Conservation (phyloP, 1,284 basidiomycete genomes). For the Taiwanofungus camphoratus region DNA sequence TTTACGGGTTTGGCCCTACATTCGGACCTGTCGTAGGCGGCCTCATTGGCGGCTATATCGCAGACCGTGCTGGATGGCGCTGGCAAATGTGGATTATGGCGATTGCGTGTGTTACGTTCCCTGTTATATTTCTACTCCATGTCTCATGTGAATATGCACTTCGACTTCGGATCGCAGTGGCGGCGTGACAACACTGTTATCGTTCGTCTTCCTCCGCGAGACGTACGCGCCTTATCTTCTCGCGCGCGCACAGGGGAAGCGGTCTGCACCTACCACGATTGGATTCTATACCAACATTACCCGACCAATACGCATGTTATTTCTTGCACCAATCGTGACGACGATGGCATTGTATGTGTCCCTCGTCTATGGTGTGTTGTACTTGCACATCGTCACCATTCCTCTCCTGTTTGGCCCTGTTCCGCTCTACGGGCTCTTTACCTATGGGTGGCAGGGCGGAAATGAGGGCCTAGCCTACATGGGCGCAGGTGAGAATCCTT, state of each 20-base stretch:
- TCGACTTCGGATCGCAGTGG: slow-evolving; percentile 1
- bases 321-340: slow-evolving; percentile 7
- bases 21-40: slow-evolving; percentile 11
- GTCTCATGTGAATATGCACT: not conserved
- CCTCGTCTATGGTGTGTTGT: slow-evolving; percentile 9
- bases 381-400: slow-evolving; percentile 9
- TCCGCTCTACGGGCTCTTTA: slow-evolving; percentile 8
- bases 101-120: slow-evolving; percentile 5
- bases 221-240: slow-evolving; percentile 9
- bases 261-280: slow-evolving; percentile 4
- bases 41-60: slow-evolving; percentile 10
- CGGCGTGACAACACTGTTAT: slow-evolving; percentile 5
- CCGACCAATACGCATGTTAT: slow-evolving; percentile 9
- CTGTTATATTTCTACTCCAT: not conserved
- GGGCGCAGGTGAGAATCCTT: slow-evolving; percentile 8
- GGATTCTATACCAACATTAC: slow-evolving; percentile 7
- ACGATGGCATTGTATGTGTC: slow-evolving; percentile 10
- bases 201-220: slow-evolving; percentile 9
- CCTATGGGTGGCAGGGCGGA: slow-evolving; percentile 7
- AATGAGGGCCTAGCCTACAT: slow-evolving; percentile 10
- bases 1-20: slow-evolving; percentile 10
- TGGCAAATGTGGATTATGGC: slow-evolving; percentile 10
- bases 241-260: slow-evolving; percentile 8
- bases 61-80: slow-evolving; percentile 9
- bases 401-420: slow-evolving; percentile 9